A percentile compares a stretch with the other conserved stretches of the same genome.
Evolutionary conservation across 169 alveolate genomes (phyloP).

Genomic region (Babesia sp.): DNA sequence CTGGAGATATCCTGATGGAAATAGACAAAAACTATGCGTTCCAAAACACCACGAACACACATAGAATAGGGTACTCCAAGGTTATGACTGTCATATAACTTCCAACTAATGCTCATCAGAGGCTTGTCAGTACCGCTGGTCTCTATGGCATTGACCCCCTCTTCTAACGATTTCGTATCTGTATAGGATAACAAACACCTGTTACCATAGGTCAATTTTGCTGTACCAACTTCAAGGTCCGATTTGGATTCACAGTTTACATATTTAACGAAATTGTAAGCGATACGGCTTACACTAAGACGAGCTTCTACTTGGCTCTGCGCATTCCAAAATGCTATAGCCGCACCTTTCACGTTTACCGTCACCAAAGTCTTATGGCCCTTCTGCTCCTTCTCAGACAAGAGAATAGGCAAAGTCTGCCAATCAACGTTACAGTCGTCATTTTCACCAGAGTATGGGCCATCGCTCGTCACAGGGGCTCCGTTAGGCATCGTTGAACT

Average conservation of each 20-base stretch:
- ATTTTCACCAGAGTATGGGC: constrained; percentile 9
- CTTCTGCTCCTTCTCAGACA: constrained; percentile 19
- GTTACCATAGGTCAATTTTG: constrained; percentile 40
- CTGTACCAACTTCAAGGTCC: constrained; percentile 44
- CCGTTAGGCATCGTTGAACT: not conserved
- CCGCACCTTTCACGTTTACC: constrained; percentile 53
- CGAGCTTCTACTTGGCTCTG: constrained; percentile 46
- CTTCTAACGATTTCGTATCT: constrained; percentile 3
- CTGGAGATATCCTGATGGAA: constrained; percentile 77
- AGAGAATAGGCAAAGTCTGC: constrained; percentile 34
- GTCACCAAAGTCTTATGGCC: constrained; percentile 2
- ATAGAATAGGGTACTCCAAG: constrained; percentile 58
- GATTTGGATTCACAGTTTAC: constrained; percentile 36
- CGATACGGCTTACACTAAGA: constrained; percentile 37
- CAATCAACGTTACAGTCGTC: constrained; percentile 13
- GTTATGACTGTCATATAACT: constrained; percentile 37
- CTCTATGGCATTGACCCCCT: not conserved
- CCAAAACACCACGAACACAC: constrained; percentile 70
- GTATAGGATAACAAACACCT: constrained; percentile 56
- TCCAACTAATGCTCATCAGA: constrained; percentile 30
- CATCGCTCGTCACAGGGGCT: not conserved
- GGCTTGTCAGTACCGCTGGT: constrained; percentile 7
- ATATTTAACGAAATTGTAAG: constrained; percentile 12
- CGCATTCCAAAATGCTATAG: constrained; percentile 46
- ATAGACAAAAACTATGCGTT: constrained; percentile 71